These are phyloP conservation scores for Pleurotus ostreatus DNA, from an alignment of 768 basidiomycete species.

Conservation along the genomic window DNA sequence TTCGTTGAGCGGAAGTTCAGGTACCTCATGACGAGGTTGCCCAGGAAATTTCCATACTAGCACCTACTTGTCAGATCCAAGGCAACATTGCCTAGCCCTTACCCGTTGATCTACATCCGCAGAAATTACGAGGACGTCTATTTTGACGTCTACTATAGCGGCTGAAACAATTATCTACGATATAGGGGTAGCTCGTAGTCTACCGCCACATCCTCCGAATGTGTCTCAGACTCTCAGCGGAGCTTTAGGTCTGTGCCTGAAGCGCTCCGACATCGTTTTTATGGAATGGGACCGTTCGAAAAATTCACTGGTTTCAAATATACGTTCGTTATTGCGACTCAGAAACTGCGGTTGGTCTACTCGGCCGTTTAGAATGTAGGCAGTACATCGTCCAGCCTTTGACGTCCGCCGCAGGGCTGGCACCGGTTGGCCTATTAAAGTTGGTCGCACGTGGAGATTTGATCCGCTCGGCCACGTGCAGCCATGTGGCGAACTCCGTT, in stretches of 20 bases:
- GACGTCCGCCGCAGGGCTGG: no score
- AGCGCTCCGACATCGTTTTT: background rate
- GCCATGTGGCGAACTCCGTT: background rate
- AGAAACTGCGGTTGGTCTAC: no score
- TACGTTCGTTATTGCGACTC: no score
- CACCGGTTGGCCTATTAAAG: background rate
- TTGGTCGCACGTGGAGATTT: background rate
- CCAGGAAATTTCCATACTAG: conserved; percentile 1
- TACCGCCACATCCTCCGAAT: conserved; percentile 5
- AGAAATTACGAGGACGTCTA: conserved; percentile 2
- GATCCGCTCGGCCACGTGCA: conserved; percentile 6
- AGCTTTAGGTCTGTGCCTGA: conserved; percentile 1
- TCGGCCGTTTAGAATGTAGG: no score
- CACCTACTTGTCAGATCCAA: background rate
- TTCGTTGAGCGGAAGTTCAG: no score
- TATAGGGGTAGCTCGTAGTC: background rate
- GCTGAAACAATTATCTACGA: conserved; percentile 1
- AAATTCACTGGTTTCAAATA: no score
- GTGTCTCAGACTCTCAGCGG: conserved; percentile 3
- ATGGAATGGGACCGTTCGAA: no score
- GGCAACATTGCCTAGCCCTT: conserved; percentile 8
- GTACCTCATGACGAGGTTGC: background rate
- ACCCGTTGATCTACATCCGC: background rate
- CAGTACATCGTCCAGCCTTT: no score
- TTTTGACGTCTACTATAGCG: conserved; percentile 5